Evolutionary conservation across 306 rosid genomes (phyloP).

Genomic region (Comarum palustre): DNA sequence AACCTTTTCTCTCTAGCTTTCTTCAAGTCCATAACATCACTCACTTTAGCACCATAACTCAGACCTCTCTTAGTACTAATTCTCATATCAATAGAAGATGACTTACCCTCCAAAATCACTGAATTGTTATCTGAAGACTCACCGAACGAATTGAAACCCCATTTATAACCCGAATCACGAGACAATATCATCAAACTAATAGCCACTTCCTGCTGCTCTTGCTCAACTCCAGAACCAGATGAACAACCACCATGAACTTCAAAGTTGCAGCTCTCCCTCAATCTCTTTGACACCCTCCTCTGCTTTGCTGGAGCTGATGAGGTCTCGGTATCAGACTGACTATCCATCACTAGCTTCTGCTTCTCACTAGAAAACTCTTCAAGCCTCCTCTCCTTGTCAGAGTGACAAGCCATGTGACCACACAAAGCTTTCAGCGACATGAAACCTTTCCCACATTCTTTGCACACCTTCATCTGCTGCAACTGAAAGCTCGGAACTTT

Average conservation of each 20-base stretch:
- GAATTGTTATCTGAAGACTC: conserved; percentile 77
- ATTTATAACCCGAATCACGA: conserved; percentile 41
- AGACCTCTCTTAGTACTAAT: conserved; percentile 25
- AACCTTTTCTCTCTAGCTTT: conserved; percentile 28
- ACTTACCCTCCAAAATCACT: conserved; percentile 52
- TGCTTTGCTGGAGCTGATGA: conserved; percentile 41
- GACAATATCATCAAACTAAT: conserved; percentile 73
- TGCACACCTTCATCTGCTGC: conserved; percentile 47
- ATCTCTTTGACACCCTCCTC: conserved; percentile 43
- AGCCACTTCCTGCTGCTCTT: conserved; percentile 66
- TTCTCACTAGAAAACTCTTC: conserved; percentile 35
- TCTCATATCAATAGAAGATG: conserved; percentile 40
- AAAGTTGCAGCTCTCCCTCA: conserved; percentile 39
- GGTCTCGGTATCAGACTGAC: conserved; percentile 65
- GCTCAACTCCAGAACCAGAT: conserved; percentile 55
- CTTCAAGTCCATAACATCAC: conserved; percentile 32
- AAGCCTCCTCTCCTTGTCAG: conserved; percentile 57
- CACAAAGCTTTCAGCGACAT: conserved; percentile 70
- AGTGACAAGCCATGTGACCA: conserved; percentile 89
- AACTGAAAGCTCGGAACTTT: conserved; percentile 26
- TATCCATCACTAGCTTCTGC: conserved; percentile 49
- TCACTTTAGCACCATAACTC: conserved; percentile 26
- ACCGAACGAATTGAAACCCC: conserved; percentile 40
- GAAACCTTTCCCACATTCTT: conserved; percentile 82
- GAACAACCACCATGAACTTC: conserved; percentile 35